phyloP scores from a whole-genome alignment of 1,284 basidiomycete species.

The Leccinum pachyderme region DNA sequence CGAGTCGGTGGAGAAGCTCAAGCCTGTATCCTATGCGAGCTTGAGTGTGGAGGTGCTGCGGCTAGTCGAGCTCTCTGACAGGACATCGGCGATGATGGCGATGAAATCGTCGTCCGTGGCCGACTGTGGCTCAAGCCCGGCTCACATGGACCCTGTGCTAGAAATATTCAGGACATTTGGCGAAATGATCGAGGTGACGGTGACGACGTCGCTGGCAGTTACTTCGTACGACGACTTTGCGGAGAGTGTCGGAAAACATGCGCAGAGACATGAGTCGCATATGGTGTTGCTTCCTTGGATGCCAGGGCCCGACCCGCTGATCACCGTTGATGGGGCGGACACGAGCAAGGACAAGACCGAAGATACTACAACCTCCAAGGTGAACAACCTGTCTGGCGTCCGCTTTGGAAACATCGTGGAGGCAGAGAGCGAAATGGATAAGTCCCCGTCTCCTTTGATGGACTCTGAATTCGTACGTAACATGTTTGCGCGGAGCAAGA shows the following conservation, averaged over 20 bases:
- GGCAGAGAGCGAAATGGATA: constrained; percentile 13
- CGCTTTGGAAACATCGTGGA: constrained; percentile 44
- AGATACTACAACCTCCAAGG: neutral
- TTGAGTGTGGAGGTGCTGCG: constrained; percentile 67
- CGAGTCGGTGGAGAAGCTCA: constrained; percentile 3
- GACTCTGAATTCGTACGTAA: constrained; percentile 84
- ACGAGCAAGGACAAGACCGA: neutral
- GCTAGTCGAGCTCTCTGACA: constrained; percentile 77
- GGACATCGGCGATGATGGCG: neutral
- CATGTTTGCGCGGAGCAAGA: constrained; percentile 69
- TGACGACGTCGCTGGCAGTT: neutral
- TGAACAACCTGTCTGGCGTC: constrained; percentile 56
- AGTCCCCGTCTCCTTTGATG: constrained; percentile 40
- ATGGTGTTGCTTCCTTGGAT: neutral
- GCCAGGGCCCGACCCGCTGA: neutral
- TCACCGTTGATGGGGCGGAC: neutral
- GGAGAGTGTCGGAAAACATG: neutral
- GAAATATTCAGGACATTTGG: neutral
- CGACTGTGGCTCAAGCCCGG: neutral
- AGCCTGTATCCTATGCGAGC: constrained; percentile 1
- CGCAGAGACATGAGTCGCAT: neutral
- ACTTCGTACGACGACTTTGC: neutral
- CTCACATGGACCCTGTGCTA: neutral
- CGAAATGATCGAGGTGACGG: neutral
- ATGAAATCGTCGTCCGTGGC: neutral